These are phyloP conservation scores for Chaetothyriales sp. DNA, from an alignment of 2,329 filamentous ascomycete genomes.

Conservation along the genomic window DNA sequence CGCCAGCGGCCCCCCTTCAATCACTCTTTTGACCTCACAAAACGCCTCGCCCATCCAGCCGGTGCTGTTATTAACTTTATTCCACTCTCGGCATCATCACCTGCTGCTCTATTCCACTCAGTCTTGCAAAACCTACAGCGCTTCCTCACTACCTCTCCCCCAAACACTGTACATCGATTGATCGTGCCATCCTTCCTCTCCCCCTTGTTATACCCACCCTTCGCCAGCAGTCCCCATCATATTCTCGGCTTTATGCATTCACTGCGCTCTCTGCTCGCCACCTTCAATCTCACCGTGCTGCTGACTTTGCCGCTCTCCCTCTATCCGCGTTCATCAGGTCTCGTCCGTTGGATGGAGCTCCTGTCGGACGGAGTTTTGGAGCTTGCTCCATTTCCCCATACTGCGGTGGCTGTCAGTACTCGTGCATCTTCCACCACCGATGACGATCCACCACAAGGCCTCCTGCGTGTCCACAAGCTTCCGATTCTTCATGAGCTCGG, in stretches of 20 bases:
- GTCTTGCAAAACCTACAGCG: slow-evolving; percentile 53
- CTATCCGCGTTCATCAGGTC: slow-evolving; percentile 58
- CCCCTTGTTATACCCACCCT: slow-evolving; percentile 65
- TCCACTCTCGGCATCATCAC: slow-evolving; percentile 1
- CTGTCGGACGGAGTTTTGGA: slow-evolving; percentile 78
- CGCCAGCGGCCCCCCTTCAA: slow-evolving; percentile 44
- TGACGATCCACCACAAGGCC: slow-evolving; percentile 70
- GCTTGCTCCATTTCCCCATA: slow-evolving; percentile 59
- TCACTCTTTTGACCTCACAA: slow-evolving; percentile 59
- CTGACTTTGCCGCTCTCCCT: slow-evolving; percentile 68
- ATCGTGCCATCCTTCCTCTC: slow-evolving; percentile 76
- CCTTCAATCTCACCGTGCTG: slow-evolving; percentile 54
- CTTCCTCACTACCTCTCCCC: slow-evolving; percentile 38
- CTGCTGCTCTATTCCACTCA: slow-evolving; percentile 24
- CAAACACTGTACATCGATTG: slow-evolving; percentile 59
- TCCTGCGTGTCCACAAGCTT: slow-evolving; percentile 69
- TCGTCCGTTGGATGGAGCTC: slow-evolving; percentile 75
- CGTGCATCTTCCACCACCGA: slow-evolving; percentile 25
- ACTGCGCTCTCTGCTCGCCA: slow-evolving; percentile 60
- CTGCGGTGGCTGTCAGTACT: slow-evolving; percentile 38
- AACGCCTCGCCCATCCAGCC: slow-evolving; percentile 46
- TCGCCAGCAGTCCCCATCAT: slow-evolving; percentile 54
- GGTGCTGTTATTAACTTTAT: slow-evolving; percentile 39
- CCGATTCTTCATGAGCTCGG: slow-evolving; percentile 82
- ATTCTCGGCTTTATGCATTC: slow-evolving; percentile 70